Evolutionary conservation across 768 basidiomycete species (phyloP).

Genomic region (Cubamyces sp.): DNA sequence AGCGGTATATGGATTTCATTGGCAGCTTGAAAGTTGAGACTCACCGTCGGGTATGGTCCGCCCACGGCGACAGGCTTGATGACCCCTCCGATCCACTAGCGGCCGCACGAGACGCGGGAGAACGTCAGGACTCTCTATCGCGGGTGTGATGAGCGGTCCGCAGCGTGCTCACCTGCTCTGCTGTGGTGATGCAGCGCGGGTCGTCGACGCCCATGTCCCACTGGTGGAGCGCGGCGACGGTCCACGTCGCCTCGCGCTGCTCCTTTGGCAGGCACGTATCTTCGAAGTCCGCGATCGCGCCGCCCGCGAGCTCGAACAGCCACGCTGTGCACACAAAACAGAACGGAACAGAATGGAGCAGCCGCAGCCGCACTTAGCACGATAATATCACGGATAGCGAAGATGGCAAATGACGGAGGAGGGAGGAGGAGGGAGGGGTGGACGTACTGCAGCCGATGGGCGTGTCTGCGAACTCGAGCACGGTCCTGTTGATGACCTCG

Average conservation of each 20-base stretch:
- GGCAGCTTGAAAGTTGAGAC: constrained; percentile 35
- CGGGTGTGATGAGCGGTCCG: not conserved
- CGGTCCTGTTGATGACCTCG: constrained; percentile 83
- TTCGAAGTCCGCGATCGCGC: constrained; percentile 74
- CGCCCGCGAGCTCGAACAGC: constrained; percentile 91
- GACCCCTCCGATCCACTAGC: constrained; percentile 79
- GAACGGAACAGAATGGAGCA: no score
- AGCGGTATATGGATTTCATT: not conserved
- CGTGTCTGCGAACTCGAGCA: constrained; percentile 77
- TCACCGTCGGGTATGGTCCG: constrained; percentile 83
- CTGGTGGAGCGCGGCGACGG: constrained; percentile 88
- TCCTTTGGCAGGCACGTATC: constrained; percentile 75
- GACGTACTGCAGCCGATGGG: constrained; percentile 90
- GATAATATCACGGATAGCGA: not conserved
- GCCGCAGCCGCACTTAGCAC: not conserved
- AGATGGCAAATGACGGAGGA: not conserved
- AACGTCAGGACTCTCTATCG: not conserved
- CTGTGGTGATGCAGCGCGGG: constrained; percentile 77
- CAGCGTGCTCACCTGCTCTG: constrained; percentile 65
- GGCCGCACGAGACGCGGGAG: not conserved
- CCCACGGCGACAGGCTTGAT: constrained; percentile 74
- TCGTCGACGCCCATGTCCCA: constrained; percentile 89
- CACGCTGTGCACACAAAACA: constrained; percentile 56
- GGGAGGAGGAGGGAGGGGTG: not conserved
- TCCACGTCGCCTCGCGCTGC: constrained; percentile 82